These are phyloP conservation scores for Pseudogymnoascus sp. DNA, from an alignment of 2,329 filamentous ascomycete genomes.

Conservation along the genomic window DNA sequence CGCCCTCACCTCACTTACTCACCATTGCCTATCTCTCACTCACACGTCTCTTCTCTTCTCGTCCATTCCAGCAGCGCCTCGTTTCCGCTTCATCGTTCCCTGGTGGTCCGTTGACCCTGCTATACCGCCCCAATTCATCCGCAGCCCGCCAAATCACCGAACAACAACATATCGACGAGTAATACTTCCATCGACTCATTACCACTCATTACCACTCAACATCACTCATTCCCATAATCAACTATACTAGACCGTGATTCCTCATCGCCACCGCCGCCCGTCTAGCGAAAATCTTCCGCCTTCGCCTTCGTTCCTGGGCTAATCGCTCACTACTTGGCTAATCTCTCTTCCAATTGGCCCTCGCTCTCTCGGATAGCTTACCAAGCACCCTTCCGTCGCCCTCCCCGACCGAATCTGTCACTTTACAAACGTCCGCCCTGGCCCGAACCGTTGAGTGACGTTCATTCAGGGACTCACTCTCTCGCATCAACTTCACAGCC, in stretches of 20 bases:
- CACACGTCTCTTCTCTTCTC: neutral
- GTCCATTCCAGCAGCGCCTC: neutral
- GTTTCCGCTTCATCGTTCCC: neutral
- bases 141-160: neutral
- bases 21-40: neutral
- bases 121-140: slow-evolving; percentile 3
- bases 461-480: slow-evolving; percentile 3
- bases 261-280: slow-evolving; percentile 5
- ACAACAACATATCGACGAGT: neutral
- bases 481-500: neutral
- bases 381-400: slow-evolving; percentile 2
- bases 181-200: neutral
- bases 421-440: slow-evolving; percentile 1
- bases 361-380: neutral
- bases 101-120: neutral
- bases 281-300: neutral
- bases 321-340: neutral
- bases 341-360: neutral
- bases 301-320: slow-evolving; percentile 1
- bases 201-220: neutral
- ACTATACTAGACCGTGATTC: neutral
- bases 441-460: slow-evolving; percentile 7
- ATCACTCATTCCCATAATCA: neutral
- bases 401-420: slow-evolving; percentile 6
- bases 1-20: neutral